Percentiles rank a stretch among this genome's conserved stretches.
phyloP scores from a whole-genome alignment of 352 stramenopile genomes.

The Pythium oligandrum region DNA sequence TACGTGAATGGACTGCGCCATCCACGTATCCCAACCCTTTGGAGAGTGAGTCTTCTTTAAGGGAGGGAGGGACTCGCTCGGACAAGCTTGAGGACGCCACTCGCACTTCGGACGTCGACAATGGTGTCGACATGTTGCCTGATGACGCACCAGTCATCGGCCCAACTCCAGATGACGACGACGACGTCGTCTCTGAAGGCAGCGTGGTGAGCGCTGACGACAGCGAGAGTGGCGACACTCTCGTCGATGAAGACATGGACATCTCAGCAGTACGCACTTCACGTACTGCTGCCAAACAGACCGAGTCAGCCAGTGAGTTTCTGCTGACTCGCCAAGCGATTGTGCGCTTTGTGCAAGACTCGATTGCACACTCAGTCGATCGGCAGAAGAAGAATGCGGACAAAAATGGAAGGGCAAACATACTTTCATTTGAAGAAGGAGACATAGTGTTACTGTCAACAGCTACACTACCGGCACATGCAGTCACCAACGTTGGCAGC shows the following conservation, averaged over 20 bases:
- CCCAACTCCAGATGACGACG: not conserved
- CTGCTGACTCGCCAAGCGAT: conserved; percentile 8
- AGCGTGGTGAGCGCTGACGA: not conserved
- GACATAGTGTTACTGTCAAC: conserved; percentile 11
- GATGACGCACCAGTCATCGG: not conserved
- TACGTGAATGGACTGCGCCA: conserved; percentile 13
- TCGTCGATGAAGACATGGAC: conserved; percentile 2
- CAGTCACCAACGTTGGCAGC: conserved; percentile 4
- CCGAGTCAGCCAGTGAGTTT: conserved; percentile 6
- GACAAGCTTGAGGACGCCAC: not conserved
- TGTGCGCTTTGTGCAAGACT: conserved; percentile 17
- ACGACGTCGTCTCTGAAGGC: conserved; percentile 1
- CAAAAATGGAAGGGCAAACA: conserved; percentile 1
- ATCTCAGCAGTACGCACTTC: not conserved
- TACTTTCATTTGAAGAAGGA: conserved; percentile 6
- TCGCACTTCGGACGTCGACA: conserved; percentile 2
- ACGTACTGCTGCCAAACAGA: conserved; percentile 1
- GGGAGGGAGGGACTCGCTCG: conserved; percentile 5
- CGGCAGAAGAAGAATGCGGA: conserved; percentile 22
- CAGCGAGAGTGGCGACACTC: not conserved
- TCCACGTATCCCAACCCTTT: conserved; percentile 10
- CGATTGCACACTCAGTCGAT: conserved; percentile 13
- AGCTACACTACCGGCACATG: conserved; percentile 6
- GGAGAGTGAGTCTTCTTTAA: conserved; percentile 5
- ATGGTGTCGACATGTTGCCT: not conserved